Conservation (phyloP, 345 rosid genomes). For the Populus nigra region DNA sequence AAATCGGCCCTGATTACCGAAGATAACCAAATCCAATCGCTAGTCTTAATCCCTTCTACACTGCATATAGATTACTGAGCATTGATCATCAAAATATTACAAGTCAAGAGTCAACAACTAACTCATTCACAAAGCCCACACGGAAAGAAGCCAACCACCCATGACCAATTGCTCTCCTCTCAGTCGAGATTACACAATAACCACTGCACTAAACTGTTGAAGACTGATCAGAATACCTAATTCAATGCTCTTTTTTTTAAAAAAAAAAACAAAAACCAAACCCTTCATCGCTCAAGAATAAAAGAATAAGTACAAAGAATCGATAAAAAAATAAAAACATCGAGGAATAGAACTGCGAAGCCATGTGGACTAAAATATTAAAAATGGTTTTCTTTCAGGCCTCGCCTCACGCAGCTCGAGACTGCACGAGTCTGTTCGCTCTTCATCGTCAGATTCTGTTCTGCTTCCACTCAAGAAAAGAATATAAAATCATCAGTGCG, state of each 20-base stretch:
- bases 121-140: neutral
- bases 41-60: neutral
- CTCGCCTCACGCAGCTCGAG: conserved; percentile 14
- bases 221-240: neutral
- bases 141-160: neutral
- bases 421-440: conserved; percentile 29
- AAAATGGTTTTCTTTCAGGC: neutral
- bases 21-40: neutral
- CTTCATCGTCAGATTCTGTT: conserved; percentile 22
- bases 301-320: too few relatives aligned
- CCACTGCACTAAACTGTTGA: neutral
- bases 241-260: neutral
- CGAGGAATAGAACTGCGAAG: neutral
- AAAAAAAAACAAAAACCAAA: neutral
- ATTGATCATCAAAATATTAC: neutral
- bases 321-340: too few relatives aligned
- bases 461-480: neutral
- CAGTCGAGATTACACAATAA: neutral
- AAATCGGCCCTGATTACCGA: neutral
- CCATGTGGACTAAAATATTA: neutral
- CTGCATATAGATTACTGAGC: neutral
- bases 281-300: too few relatives aligned
- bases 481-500: neutral
- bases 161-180: neutral
- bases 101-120: neutral